Base-by-base conservation (phyloP, 164 flowering plant genomes). In the Kalanchoe fedtschenkoi region DNA sequence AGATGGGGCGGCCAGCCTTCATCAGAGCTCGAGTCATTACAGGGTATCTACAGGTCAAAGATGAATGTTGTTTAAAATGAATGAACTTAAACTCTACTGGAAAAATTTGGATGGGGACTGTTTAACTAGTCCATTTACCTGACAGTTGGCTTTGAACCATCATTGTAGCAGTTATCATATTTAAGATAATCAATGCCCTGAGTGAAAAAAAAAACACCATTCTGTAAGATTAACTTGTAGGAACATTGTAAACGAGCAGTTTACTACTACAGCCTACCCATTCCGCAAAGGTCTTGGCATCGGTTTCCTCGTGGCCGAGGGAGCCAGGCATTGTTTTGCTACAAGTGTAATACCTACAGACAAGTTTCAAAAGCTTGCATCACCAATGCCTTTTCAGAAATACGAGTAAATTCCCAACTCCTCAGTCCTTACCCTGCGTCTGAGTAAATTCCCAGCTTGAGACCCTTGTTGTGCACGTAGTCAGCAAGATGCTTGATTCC, bases 1-100 rank as follows among this genome's bases (percentile, higher is more conserved):
- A 81, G 67, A 86, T 86, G 1, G 83, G 76, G 26, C 85, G 81
- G 0, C 89, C 86, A 0, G 80, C 44, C 39, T 82, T 82, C 80
- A 80, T 69, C 1, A 84, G 59, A 62, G 93, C 88, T 24, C 72
- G 69, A 13, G 80, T 82, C 89, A 84, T 84, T n/a, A 74, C 73
- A 43, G 82, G 82, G 43, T 81, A 86, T 61, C 91, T 83, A 61
- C 62, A 70, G 35, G 47, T 24, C 26, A 43, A 24, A 33, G 7
- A 39, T 58, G 59, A 14, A 10, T 43, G 6, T 15, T 16, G 19
- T 21, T 8, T 11, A 42, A 2, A 30, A 39, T 19, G 28, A 11
- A n/a, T 11, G 51, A 5, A 15, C 21, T 24, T 19, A 61, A 34
- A 41, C 14, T 19, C 0, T 21, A 42, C 2, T 42, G n/a, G 13